Evolutionary conservation across 345 rosid species (phyloP).

Genomic region (Euphorbia peplus): DNA sequence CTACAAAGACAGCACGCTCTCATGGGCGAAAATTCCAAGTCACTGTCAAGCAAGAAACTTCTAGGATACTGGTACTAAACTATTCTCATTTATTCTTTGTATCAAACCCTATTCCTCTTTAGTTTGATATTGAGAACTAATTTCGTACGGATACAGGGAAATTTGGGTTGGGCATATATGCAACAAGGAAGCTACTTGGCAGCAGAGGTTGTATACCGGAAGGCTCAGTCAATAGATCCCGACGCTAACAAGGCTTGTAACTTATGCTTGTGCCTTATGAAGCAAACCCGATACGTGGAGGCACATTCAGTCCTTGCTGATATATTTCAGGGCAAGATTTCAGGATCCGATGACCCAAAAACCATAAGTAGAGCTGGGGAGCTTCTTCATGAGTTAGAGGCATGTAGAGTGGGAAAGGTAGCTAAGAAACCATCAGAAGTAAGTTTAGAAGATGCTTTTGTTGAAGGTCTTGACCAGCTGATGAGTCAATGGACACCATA

Average conservation of each 20-base stretch:
- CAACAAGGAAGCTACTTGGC: conserved; percentile 70
- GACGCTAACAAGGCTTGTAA: conserved; percentile 92
- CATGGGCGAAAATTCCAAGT: conserved; percentile 95
- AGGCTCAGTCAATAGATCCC: conserved; percentile 80
- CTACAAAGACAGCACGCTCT: conserved; percentile 91
- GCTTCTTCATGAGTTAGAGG: conserved; percentile 15
- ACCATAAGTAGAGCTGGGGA: conserved; percentile 44
- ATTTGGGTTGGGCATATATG: conserved; percentile 99
- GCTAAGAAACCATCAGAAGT: background rate
- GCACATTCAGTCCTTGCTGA: conserved; percentile 48
- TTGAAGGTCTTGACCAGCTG: conserved; percentile 55
- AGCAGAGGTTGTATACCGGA: conserved; percentile 81
- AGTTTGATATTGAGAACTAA: background rate
- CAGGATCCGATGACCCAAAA: conserved; percentile 58
- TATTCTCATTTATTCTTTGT: background rate
- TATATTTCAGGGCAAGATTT: conserved; percentile 41
- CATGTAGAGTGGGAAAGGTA: background rate
- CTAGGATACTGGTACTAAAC: conserved; percentile 65
- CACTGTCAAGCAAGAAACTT: conserved; percentile 82
- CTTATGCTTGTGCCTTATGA: conserved; percentile 67
- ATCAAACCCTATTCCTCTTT: background rate
- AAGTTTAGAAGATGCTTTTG: conserved; percentile 47
- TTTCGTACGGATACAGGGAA: conserved; percentile 55
- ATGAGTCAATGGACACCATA: conserved; percentile 50
- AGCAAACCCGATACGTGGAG: conserved; percentile 53